Evolutionary conservation across 768 basidiomycete genomes (phyloP), one percentile per base, ranked within the genome.

Genomic region (Suillus ampliporus): DNA sequence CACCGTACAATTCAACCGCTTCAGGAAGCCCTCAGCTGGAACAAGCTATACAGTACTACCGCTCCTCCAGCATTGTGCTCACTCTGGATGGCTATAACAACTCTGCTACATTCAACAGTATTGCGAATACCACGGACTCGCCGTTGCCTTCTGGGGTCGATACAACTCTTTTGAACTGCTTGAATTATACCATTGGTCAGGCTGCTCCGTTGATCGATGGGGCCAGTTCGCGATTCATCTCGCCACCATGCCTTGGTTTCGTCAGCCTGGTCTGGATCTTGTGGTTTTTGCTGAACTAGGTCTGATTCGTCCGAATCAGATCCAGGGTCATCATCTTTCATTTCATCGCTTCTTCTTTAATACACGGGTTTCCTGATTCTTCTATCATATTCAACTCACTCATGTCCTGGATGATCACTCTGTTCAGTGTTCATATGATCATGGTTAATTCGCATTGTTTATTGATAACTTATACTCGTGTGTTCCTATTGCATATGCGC

Each of bases 71-170:
- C 50, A 80, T 89, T 41, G 84, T 82, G 2, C 77, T 90, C 28
- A 82, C 86, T 1, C 76, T 90, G 4, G 85, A 90, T 59, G 85
- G 85, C 0, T 90, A 90, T 69, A 89, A 90, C 67, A 83, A 90
- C 64, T 86, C 86, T 0, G 84, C 80, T 7, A 82, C 77, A 4
- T 72, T 85, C 28, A 73, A 71, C 41, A 66, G 71, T 1, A 67
- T 63, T 34, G 76, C 84, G 23, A 72, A 78, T 9, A 82, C 77
- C 34, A 64, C 83, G 0, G 78, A 84, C 60, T 77, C 82, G 0
- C 80, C 87, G 0, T 76, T 91, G 1, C 89, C 88, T 1, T 71
- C 73, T 2, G 77, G 76, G 48, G 77, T 88, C n/a, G 83, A 89
- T 65, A 74, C 58, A 37, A 77, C 70, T 1, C 75, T 90, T 13